phyloP scores from a whole-genome alignment of 495 filamentous ascomycete genomes.

The Aspergillus asperescens region DNA sequence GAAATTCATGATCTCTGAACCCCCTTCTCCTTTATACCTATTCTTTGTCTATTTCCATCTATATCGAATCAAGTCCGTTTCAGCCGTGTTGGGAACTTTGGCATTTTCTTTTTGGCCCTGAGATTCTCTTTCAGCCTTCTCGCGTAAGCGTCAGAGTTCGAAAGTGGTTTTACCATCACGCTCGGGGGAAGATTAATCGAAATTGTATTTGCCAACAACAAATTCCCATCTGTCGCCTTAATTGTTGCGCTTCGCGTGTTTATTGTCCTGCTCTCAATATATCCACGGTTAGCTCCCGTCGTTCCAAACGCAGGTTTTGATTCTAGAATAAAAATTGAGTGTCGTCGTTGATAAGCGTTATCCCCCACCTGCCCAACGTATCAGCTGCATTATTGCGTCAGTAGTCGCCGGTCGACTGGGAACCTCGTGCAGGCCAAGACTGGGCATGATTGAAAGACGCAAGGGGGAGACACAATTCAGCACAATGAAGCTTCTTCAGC shows the following conservation, averaged over 20 bases:
- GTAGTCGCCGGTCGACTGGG: neutral
- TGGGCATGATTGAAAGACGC: too few relatives aligned
- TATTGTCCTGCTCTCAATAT: neutral
- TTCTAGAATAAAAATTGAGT: too few relatives aligned
- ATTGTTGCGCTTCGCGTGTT: too few relatives aligned
- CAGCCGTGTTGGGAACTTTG: neutral
- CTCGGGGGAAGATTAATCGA: neutral
- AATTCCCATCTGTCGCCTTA: neutral
- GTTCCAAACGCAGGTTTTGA: too few relatives aligned
- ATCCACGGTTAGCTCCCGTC: too few relatives aligned
- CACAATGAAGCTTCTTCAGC: neutral
- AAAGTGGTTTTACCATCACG: slow-evolving; percentile 10
- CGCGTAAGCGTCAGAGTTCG: slow-evolving; percentile 18
- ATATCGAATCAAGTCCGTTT: slow-evolving; percentile 4
- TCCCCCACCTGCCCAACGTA: too few relatives aligned
- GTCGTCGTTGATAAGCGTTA: too few relatives aligned
- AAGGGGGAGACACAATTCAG: too few relatives aligned
- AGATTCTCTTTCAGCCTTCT: slow-evolving; percentile 14
- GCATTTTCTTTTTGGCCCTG: slow-evolving; percentile 2
- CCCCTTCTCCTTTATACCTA: slow-evolving; percentile 7
- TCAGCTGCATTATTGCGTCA: slow-evolving; percentile 1
- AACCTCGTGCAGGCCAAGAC: neutral
- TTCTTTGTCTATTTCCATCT: neutral
- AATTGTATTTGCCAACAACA: neutral
- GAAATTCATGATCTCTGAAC: slow-evolving; percentile 17